Conservation (phyloP, 2,329 filamentous ascomycete species). For the Aureobasidium vineae region DNA sequence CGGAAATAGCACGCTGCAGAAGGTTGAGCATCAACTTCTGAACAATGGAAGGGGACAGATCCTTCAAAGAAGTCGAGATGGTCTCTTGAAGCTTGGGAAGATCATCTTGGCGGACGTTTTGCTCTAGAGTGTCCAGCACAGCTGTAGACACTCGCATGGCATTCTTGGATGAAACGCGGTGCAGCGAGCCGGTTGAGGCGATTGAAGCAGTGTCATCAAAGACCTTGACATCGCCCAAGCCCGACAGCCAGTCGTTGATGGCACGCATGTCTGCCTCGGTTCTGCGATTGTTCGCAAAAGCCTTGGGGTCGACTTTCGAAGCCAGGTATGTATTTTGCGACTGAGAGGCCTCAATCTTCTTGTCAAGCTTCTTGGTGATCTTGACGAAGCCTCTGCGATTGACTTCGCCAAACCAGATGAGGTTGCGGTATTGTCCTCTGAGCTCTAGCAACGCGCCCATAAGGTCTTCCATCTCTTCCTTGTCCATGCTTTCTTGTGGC, state of each 20-base stretch:
- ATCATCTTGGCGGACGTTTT: slow-evolving; percentile 68
- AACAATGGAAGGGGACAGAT: slow-evolving; percentile 2
- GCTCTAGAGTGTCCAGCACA: slow-evolving; percentile 69
- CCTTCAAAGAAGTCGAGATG: slow-evolving; percentile 40
- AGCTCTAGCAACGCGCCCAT: slow-evolving; percentile 88
- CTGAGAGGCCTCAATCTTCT: slow-evolving; percentile 71
- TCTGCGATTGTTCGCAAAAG: slow-evolving; percentile 75
- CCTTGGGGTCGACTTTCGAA: slow-evolving; percentile 83
- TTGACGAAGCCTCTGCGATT: slow-evolving; percentile 95
- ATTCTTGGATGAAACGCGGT: slow-evolving; percentile 71
- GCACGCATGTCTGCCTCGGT: slow-evolving; percentile 59
- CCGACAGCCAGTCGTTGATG: slow-evolving; percentile 90
- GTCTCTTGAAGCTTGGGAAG: slow-evolving; percentile 54
- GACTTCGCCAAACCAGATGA: slow-evolving; percentile 98
- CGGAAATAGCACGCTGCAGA: slow-evolving; percentile 72
- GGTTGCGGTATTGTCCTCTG: slow-evolving; percentile 79
- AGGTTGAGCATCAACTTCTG: slow-evolving; percentile 67
- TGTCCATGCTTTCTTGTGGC: slow-evolving; percentile 69
- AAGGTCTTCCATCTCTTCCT: slow-evolving; percentile 87
- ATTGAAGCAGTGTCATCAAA: slow-evolving; percentile 71
- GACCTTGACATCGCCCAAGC: slow-evolving; percentile 73
- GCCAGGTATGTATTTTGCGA: slow-evolving; percentile 84
- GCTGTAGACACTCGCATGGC: slow-evolving; percentile 68
- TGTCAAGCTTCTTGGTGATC: slow-evolving; percentile 98
- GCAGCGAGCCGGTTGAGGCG: slow-evolving; percentile 67